Evolutionary conservation across 192 early-diverging fungal genomes (phyloP).

Genomic region (Coemansia asiatica): DNA sequence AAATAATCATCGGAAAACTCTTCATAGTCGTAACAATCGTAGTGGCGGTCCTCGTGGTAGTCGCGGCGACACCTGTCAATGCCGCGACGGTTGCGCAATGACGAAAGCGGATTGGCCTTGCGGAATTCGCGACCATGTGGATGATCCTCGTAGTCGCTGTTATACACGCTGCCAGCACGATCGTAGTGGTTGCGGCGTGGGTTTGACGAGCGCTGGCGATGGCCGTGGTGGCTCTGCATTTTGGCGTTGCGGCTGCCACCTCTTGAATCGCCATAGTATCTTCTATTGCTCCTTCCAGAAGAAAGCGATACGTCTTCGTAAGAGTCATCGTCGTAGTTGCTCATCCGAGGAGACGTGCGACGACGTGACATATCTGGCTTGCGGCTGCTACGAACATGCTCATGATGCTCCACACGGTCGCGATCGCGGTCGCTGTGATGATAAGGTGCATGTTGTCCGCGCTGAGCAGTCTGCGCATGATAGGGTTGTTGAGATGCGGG

Average conservation of each 20-base stretch:
- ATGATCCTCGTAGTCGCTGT: constrained; percentile 19
- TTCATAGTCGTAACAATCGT: constrained; percentile 42
- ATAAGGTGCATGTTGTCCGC: constrained; percentile 4
- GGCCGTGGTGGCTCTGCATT: not conserved
- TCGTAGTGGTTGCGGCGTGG: constrained; percentile 8
- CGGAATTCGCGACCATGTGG: constrained; percentile 26
- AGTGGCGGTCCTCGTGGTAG: constrained; percentile 14
- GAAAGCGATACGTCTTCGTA: constrained; percentile 19
- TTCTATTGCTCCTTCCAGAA: constrained; percentile 19
- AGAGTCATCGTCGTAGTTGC: constrained; percentile 9
- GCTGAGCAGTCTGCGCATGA: not conserved
- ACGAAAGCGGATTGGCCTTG: constrained; percentile 11
- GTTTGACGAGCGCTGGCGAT: not conserved
- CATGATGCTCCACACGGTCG: constrained; percentile 12
- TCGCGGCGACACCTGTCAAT: constrained; percentile 13
- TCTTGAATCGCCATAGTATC: not conserved
- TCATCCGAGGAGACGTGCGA: constrained; percentile 16
- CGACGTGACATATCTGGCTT: constrained; percentile 10
- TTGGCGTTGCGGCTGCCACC: not conserved
- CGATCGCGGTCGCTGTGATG: constrained; percentile 11
- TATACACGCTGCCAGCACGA: constrained; percentile 14
- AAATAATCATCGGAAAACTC: constrained; percentile 29
- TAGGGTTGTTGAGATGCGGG: constrained; percentile 13
- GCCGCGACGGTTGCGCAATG: constrained; percentile 17
- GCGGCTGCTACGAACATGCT: constrained; percentile 8